These are phyloP conservation scores for Gentiana macrophylla DNA, from an alignment of 257 asterid species.

Conservation along the genomic window DNA sequence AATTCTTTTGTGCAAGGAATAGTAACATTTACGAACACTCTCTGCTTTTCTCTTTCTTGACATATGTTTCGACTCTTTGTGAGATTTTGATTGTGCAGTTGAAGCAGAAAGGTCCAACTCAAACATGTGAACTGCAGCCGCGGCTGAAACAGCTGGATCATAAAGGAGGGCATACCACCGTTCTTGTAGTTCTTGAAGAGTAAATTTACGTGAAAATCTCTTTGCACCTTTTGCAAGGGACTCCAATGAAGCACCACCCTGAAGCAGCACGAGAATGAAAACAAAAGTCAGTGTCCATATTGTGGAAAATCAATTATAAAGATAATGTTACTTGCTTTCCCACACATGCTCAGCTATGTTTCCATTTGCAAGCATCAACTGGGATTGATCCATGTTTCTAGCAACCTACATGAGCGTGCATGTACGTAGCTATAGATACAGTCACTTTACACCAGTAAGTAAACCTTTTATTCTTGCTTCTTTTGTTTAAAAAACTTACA, in stretches of 20 bases:
- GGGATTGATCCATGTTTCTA: background rate
- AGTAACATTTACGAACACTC: slow-evolving; percentile 43
- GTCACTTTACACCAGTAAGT: too few relatives aligned
- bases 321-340: background rate
- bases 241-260: slow-evolving; percentile 90
- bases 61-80: slow-evolving; percentile 21
- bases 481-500: too few relatives aligned
- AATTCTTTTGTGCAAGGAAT: slow-evolving; percentile 62
- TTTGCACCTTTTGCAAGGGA: slow-evolving; percentile 84
- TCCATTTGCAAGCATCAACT: background rate
- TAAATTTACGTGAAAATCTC: slow-evolving; percentile 57
- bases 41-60: slow-evolving; percentile 48
- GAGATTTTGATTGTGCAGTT: slow-evolving; percentile 23
- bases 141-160: slow-evolving; percentile 50
- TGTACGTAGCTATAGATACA: too few relatives aligned
- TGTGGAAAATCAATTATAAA: background rate
- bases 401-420: background rate
- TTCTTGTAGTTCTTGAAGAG: slow-evolving; percentile 47
- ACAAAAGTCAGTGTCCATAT: background rate
- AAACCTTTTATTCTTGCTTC: too few relatives aligned
- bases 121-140: slow-evolving; percentile 47
- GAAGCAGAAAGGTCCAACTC: slow-evolving; percentile 31
- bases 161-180: slow-evolving; percentile 86
- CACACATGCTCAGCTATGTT: background rate
- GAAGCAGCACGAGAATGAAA: slow-evolving; percentile 2